These are phyloP conservation scores for Eucalyptus cladocalyx DNA, from an alignment of 345 rosid genomes.

Conservation along the genomic window DNA sequence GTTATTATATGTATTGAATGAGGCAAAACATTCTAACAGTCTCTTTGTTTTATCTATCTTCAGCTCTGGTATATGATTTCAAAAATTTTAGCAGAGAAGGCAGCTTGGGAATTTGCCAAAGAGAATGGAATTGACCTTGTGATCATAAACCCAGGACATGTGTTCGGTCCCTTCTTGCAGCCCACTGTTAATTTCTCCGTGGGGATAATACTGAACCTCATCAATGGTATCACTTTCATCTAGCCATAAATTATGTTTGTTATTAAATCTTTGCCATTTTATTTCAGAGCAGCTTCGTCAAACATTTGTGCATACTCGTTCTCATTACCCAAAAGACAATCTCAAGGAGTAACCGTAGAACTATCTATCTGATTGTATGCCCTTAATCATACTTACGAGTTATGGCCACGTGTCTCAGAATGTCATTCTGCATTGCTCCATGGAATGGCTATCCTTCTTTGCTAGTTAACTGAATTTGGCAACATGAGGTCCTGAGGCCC, in stretches of 20 bases:
- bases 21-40: not conserved
- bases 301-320: not conserved
- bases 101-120: constrained; percentile 28
- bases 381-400: not conserved
- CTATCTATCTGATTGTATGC: not conserved
- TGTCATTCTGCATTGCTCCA: not conserved
- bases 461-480: not conserved
- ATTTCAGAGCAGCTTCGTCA: not conserved
- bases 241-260: not conserved
- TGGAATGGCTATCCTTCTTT: not conserved
- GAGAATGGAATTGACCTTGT: constrained; percentile 32
- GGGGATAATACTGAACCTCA: not conserved
- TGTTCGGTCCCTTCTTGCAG: constrained; percentile 30
- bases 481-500: not conserved
- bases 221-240: not conserved
- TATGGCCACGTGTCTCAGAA: not conserved
- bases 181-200: constrained; percentile 11
- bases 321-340: not conserved
- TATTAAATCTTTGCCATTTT: not conserved
- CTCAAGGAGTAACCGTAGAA: not conserved
- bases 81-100: constrained; percentile 33
- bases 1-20: not conserved
- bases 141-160: constrained; percentile 17
- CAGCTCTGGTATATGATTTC: constrained; percentile 26
- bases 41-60: not conserved